A percentile compares a stretch with the other conserved stretches of the same genome.
These are phyloP conservation scores for Flaveria trinervia DNA, from an alignment of 129 eudicot species.

Conservation along the genomic window DNA sequence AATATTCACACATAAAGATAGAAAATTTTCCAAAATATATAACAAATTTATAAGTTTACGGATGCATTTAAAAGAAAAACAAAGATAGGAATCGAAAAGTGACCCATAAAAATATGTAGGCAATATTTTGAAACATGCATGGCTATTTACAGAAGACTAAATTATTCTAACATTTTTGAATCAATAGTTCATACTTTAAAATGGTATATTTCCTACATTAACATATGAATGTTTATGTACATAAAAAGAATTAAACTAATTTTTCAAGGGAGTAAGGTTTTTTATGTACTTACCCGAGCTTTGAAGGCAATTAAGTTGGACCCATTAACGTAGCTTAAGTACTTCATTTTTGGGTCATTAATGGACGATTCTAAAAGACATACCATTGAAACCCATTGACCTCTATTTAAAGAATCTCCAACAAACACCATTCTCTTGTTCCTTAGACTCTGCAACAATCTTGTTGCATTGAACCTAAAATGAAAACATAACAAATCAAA, in stretches of 20 bases:
- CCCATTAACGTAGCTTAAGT: conserved; percentile 55
- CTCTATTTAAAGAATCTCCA: conserved; percentile 83
- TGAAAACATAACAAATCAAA: conserved; percentile 16
- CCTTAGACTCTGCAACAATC: conserved; percentile 66
- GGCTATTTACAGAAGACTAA: too few species aligned
- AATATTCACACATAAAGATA: not conserved
- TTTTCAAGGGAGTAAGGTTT: not conserved
- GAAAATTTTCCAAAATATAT: not conserved
- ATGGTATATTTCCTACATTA: too few species aligned
- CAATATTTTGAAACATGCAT: not conserved
- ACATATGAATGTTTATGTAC: too few species aligned
- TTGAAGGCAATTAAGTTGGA: conserved; percentile 58
- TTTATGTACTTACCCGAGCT: conserved; percentile 45
- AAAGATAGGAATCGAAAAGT: not conserved
- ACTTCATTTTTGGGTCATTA: conserved; percentile 46
- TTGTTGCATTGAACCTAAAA: conserved; percentile 69
- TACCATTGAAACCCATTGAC: conserved; percentile 93
- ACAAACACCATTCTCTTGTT: conserved; percentile 73
- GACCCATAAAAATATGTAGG: not conserved
- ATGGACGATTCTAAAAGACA: conserved; percentile 61
- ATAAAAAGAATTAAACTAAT: not conserved
- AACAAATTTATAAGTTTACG: not conserved
- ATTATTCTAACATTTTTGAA: too few species aligned
- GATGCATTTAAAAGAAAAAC: not conserved
- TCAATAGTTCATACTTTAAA: too few species aligned